phyloP scores from a whole-genome alignment of 1,284 basidiomycete species.

The Naganishia sp. region DNA sequence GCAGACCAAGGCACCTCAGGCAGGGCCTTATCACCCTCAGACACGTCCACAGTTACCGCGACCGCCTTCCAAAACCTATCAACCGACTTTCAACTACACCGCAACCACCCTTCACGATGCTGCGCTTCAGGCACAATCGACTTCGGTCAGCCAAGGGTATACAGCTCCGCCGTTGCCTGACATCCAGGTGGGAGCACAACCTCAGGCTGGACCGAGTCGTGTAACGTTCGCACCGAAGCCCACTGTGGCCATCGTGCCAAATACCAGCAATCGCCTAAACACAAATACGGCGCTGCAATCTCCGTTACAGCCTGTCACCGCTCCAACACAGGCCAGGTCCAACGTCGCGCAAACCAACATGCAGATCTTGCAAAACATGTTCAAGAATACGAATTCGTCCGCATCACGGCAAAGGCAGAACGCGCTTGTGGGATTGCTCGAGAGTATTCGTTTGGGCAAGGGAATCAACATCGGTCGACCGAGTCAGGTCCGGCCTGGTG shows the following conservation, averaged over 20 bases:
- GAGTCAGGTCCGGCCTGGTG: slow-evolving; percentile 17
- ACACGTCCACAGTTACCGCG: not conserved
- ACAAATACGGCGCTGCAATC: not conserved
- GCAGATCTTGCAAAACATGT: slow-evolving; percentile 28
- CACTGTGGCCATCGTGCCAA: slow-evolving; percentile 3
- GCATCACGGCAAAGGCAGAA: slow-evolving; percentile 17
- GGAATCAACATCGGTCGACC: slow-evolving; percentile 22
- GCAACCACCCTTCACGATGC: slow-evolving; percentile 22
- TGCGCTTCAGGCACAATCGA: slow-evolving; percentile 7
- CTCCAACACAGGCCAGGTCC: not conserved
- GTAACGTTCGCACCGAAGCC: slow-evolving; percentile 17
- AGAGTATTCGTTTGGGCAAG: slow-evolving; percentile 25
- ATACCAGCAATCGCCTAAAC: not conserved
- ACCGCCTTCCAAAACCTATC: not conserved
- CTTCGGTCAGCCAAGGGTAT: slow-evolving; percentile 9
- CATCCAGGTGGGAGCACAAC: not conserved
- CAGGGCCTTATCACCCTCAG: slow-evolving; percentile 1
- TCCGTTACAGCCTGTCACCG: not conserved
- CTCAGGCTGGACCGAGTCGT: slow-evolving; percentile 14
- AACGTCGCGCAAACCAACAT: slow-evolving; percentile 24
- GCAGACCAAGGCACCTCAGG: not conserved
- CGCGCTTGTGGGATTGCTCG: slow-evolving; percentile 20
- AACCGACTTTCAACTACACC: slow-evolving; percentile 6
- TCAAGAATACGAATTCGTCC: slow-evolving; percentile 24
- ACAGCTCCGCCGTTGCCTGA: slow-evolving; percentile 18